Base-by-base conservation (phyloP, 352 stramenopile species). In the Phytophthora vignae region DNA sequence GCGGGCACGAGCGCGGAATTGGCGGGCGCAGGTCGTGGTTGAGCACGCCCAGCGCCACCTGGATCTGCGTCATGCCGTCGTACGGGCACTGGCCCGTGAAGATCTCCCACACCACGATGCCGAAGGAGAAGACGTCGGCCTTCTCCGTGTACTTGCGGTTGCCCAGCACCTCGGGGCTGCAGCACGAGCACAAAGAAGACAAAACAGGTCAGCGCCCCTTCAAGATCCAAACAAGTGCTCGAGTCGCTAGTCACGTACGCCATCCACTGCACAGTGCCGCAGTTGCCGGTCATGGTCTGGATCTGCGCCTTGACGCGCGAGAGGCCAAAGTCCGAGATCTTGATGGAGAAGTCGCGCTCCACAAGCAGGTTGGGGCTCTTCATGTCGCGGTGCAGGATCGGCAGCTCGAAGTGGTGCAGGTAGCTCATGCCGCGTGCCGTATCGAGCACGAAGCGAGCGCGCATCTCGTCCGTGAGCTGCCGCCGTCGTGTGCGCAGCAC, bases 101-200 rank as follows among this genome's bases (percentile, higher is more conserved):
- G 54, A 98, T 97, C 69, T 98, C 93, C 94, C 94, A 98, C 60
- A 98, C 82, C 22, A 98, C 95, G 49, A 98, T 98, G 40, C 83
- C 93, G 71, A 98, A 98, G 49, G 90, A 97, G 67, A 96, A 98
- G 55, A 98, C 93, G 67, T 98, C 93, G 3, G 92, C 93, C 69
- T 98, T 98, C 67, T 98, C 93, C 19, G 92, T 98, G 82, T 98
- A 98, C 69, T 96, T 94, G 60, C 91, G 79, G 67, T 93, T 96
- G 56, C 92, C 91, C 33, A 98, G 79, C 46, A 97, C 92, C 53
- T 97, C 87, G 0, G 88, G 90, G 9, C 88, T 95, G 55, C 48
- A 68, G 42, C 29, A 40, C 33, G 40, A 48, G 40, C 40, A 71
- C 40, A 55, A 42, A 50, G 58, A 9, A 74, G 50, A 53, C 21